These are phyloP conservation scores for Chytriomyces confervae DNA, from an alignment of 192 early-diverging fungal genomes.

Conservation along the genomic window DNA sequence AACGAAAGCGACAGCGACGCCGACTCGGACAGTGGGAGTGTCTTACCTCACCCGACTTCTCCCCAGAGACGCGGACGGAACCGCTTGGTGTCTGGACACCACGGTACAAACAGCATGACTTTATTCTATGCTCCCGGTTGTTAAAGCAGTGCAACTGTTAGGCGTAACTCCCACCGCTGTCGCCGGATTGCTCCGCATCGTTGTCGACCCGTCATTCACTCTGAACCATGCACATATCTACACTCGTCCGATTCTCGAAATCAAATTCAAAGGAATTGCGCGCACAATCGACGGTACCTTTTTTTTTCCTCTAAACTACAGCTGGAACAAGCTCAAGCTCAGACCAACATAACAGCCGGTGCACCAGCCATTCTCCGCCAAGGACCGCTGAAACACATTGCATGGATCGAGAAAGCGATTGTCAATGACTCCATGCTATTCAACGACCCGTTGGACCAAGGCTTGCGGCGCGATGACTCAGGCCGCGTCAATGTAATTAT, in stretches of 20 bases:
- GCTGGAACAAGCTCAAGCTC: background rate
- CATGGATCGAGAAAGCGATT: constrained; percentile 3
- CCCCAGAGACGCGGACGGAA: no score
- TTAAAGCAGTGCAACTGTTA: background rate
- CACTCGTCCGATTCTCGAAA: background rate
- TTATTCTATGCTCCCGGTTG: no score
- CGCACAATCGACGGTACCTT: background rate
- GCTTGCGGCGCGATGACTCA: constrained; percentile 1
- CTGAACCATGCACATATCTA: background rate
- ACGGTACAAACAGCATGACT: no score
- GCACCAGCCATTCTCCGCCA: background rate
- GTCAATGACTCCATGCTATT: constrained; percentile 4
- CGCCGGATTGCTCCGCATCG: constrained; percentile 15
- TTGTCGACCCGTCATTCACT: constrained; percentile 1
- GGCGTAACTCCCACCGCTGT: background rate
- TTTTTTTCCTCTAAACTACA: background rate
- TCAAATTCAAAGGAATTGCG: constrained; percentile 13
- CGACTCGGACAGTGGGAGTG: no score
- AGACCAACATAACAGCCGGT: background rate
- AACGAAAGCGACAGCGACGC: no score
- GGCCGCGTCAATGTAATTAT: background rate
- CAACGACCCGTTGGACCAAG: constrained; percentile 16
- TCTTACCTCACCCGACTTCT: no score
- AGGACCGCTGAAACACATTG: background rate
- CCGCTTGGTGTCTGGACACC: no score